Conservation (phyloP, 192 early-diverging fungal species). For the Coemansia sp. region DNA sequence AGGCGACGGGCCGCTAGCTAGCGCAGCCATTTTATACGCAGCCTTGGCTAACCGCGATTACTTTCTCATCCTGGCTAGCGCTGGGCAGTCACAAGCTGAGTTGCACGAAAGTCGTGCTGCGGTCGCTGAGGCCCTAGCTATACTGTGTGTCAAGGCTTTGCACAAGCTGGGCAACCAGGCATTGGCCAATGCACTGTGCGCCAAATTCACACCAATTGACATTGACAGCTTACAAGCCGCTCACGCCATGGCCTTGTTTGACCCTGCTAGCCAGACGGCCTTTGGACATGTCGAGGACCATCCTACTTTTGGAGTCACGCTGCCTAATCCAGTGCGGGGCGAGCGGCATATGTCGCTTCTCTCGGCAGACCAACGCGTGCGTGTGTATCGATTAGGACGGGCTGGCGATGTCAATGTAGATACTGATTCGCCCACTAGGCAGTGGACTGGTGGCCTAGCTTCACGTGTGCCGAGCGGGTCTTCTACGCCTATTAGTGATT, state of each 20-base stretch:
- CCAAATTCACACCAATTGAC: conserved; percentile 44
- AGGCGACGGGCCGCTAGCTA: conserved; percentile 27
- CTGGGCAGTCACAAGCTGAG: conserved; percentile 48
- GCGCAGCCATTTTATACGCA: conserved; percentile 47
- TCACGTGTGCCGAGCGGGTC: conserved; percentile 7
- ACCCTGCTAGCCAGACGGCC: not conserved
- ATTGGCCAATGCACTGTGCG: conserved; percentile 36
- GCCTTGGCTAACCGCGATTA: conserved; percentile 50
- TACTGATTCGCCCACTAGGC: conserved; percentile 6
- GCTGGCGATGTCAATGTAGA: conserved; percentile 23
- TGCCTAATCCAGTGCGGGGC: conserved; percentile 12
- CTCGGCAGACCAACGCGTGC: conserved; percentile 42
- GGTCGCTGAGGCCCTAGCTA: conserved; percentile 42
- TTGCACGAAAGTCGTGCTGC: conserved; percentile 45
- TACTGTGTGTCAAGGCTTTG: conserved; percentile 46
- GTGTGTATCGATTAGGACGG: conserved; percentile 39
- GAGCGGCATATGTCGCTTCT: conserved; percentile 45
- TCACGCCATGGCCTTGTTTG: not conserved
- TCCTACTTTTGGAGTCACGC: not conserved
- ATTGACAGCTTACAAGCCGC: conserved; percentile 20
- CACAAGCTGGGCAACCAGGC: conserved; percentile 28
- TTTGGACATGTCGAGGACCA: not conserved
- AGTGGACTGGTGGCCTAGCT: too few relatives aligned
- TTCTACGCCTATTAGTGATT: conserved; percentile 18
- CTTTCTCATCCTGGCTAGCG: conserved; percentile 37